Evolutionary conservation across 2,329 filamentous ascomycete genomes (phyloP).

Genomic region (Metarhizium brunneum): DNA sequence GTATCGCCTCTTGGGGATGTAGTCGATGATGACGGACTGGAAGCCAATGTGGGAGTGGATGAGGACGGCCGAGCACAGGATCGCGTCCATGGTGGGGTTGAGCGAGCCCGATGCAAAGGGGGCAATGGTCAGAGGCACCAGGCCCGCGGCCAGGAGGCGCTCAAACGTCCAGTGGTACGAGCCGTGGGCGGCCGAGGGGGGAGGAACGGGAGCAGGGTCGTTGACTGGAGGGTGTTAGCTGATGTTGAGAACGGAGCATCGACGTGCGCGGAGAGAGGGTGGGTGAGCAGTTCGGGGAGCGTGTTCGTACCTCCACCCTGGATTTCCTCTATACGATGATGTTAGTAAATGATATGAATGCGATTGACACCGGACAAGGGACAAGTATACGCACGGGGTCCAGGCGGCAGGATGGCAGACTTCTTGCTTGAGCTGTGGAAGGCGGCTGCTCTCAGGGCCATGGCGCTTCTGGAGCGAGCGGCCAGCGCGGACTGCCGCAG

Average conservation of each 20-base stretch:
- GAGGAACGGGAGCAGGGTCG: slow-evolving; percentile 69
- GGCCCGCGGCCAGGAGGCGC: slow-evolving; percentile 67
- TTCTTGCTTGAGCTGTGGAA: slow-evolving; percentile 77
- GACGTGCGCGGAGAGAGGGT: neutral
- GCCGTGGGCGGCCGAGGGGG: slow-evolving; percentile 68
- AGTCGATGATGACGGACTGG: slow-evolving; percentile 84
- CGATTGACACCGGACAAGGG: too few species aligned
- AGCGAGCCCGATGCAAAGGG: slow-evolving; percentile 89
- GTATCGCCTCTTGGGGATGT: slow-evolving; percentile 65
- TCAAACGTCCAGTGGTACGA: slow-evolving; percentile 99
- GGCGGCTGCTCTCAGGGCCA: slow-evolving; percentile 53
- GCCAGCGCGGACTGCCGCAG: slow-evolving; percentile 43
- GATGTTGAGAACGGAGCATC: neutral
- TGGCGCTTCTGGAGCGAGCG: slow-evolving; percentile 21
- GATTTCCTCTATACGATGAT: slow-evolving; percentile 50
- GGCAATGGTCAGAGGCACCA: slow-evolving; percentile 79
- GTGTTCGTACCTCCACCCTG: slow-evolving; percentile 58
- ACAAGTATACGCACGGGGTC: slow-evolving; percentile 59
- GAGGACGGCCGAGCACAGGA: slow-evolving; percentile 73
- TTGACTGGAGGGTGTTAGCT: slow-evolving; percentile 53
- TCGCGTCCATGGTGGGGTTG: slow-evolving; percentile 79
- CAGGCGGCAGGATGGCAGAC: slow-evolving; percentile 74
- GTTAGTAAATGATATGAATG: slow-evolving; percentile 29
- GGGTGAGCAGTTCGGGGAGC: too few species aligned
- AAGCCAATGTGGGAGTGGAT: slow-evolving; percentile 96